Evolutionary conservation across 202 grass and related monocot species (phyloP).

Genomic region (Schoenoplectus tabernaemontani): DNA sequence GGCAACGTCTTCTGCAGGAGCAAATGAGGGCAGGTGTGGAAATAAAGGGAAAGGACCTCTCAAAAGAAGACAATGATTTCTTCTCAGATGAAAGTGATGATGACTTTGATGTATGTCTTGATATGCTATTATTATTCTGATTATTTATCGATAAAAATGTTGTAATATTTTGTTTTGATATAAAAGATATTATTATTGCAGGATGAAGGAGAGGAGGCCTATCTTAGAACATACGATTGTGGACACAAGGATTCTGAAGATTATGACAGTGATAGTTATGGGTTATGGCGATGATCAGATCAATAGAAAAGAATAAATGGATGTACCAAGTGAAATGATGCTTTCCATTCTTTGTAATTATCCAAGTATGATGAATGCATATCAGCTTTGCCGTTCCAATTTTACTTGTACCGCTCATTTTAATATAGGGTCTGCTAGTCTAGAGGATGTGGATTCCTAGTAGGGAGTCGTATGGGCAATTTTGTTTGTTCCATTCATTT

Average conservation of each 20-base stretch:
- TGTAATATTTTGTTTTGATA: slow-evolving; percentile 15
- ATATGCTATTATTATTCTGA: neutral
- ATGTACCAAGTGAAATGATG: neutral
- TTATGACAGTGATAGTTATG: neutral
- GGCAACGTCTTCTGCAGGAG: slow-evolving; percentile 25
- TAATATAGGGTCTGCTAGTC: no score
- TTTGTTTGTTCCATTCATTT: no score
- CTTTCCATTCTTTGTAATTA: neutral
- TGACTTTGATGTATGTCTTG: slow-evolving; percentile 48
- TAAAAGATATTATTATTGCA: slow-evolving; percentile 15
- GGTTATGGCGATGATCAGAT: neutral
- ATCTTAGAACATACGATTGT: slow-evolving; percentile 56
- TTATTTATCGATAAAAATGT: neutral
- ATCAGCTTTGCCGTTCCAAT: neutral
- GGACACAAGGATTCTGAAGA: slow-evolving; percentile 37
- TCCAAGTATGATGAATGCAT: neutral
- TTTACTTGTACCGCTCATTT: neutral
- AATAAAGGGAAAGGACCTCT: neutral
- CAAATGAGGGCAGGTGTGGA: slow-evolving; percentile 31
- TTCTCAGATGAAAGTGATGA: slow-evolving; percentile 36
- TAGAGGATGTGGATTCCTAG: no score
- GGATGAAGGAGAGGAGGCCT: slow-evolving; percentile 86
- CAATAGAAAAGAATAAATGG: neutral
- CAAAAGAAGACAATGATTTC: slow-evolving; percentile 30
- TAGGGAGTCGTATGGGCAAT: no score